Base-by-base conservation (phyloP, 805 yeast species). In the Saturnispora kantuleensis region DNA sequence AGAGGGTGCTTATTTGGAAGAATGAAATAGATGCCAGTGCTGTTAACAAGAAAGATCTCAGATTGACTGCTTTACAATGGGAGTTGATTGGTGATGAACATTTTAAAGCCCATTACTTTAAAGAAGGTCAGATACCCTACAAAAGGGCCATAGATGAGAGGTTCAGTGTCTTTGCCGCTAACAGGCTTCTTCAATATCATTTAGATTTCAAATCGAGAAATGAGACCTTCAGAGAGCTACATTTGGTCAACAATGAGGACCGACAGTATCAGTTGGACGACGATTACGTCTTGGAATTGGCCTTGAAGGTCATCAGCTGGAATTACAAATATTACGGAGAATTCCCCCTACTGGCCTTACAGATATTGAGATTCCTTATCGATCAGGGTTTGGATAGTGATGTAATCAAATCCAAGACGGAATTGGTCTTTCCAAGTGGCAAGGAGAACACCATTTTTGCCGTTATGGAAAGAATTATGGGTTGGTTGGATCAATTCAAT, bases 11-110 rank as follows among this genome's bases (percentile, higher is more conserved):
- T 2, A 75, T 87, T 68, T 63, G 64, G 62, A 63, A 60, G 33
- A 60, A 57, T 43, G 67, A 63, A 38, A 29, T 46, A 3, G 41
- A 37, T 10, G 45, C 40, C 9, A 31, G 28, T 21, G 50, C 54
- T 18, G 38, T 46, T 3, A 49, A 46, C 39, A 53, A 48, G 6
- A 58, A 55, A 36, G 58, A 52, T 29, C 39, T 51, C 6, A 69
- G 66, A 45, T 80, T 78, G 52, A 74, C 79, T 54, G 82, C 84
- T 0, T 57, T 82, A 21, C 87, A 84, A 56, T 84, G 90, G 90
- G 84, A 79, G 53, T 62, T 82, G 50, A 66, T 82, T 38, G 90
- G 89, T 0, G 62, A 76, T 7, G 70, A 81, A 16, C 65, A 73
- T 30, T 60, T 65, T 40, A 65, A 76, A 50, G 68, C 74, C 1